Evolutionary conservation across 73 alveolate genomes (phyloP).

Genomic region (Paramecium tetraurelia): DNA sequence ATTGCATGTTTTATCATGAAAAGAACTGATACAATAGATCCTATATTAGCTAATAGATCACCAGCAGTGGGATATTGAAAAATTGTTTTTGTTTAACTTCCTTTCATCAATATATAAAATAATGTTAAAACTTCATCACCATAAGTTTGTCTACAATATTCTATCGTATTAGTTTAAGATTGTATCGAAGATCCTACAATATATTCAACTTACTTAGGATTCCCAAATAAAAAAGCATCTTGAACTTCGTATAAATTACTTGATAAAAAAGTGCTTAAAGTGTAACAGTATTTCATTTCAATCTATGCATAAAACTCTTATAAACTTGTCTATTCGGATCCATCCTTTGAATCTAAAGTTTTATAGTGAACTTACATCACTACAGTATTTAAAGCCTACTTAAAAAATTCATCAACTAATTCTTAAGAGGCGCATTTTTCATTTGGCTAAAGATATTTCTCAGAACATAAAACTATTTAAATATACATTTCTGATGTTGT

Average conservation of each 20-base stretch:
- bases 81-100: background rate
- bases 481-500: background rate
- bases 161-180: background rate
- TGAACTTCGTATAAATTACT: background rate
- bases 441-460: background rate
- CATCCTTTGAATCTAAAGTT: background rate
- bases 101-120: background rate
- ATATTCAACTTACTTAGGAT: background rate
- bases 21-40: background rate
- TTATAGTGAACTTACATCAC: background rate
- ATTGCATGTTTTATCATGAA: background rate
- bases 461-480: background rate
- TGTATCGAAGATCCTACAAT: background rate
- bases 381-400: background rate
- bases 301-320: background rate
- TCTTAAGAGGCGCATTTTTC: background rate
- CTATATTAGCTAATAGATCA: background rate
- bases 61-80: background rate
- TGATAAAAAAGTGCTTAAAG: background rate
- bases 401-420: background rate
- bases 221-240: background rate
- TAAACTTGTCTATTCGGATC: background rate
- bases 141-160: background rate
- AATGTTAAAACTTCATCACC: background rate
- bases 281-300: background rate